phyloP scores from a whole-genome alignment of 78 protist genomes.

The Bodo saltans region DNA sequence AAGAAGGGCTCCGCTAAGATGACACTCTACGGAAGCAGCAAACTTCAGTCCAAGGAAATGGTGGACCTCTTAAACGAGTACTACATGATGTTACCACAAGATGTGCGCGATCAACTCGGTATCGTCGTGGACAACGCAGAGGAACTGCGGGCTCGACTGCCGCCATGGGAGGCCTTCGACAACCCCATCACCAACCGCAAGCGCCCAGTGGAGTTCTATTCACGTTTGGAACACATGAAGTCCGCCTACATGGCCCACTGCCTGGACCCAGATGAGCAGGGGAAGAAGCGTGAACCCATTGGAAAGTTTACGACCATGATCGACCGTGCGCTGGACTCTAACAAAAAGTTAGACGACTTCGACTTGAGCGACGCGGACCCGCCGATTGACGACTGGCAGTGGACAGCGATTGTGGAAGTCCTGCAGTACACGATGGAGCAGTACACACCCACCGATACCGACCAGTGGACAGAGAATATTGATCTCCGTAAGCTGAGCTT shows the following conservation, averaged over 20 bases:
- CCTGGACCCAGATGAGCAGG: slow-evolving; percentile 10
- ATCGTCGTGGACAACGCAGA: neutral
- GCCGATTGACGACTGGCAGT: neutral
- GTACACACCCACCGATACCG: neutral
- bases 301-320: neutral
- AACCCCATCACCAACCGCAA: neutral
- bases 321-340: slow-evolving; percentile 11
- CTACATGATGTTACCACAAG: slow-evolving; percentile 8
- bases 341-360: neutral
- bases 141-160: neutral
- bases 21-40: slow-evolving; percentile 4
- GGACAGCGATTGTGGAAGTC: neutral
- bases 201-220: slow-evolving; percentile 18
- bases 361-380: slow-evolving; percentile 15
- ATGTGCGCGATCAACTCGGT: neutral
- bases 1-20: neutral
- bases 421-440: neutral
- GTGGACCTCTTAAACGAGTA: slow-evolving; percentile 7
- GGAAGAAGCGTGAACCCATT: neutral
- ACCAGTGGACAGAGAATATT: neutral
- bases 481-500: neutral
- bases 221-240: neutral
- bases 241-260: slow-evolving; percentile 1
- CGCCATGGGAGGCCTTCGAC: slow-evolving; percentile 4
- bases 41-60: slow-evolving; percentile 23